These are phyloP conservation scores for Paramecium primaurelia DNA, from an alignment of 73 alveolate species.

Conservation along the genomic window DNA sequence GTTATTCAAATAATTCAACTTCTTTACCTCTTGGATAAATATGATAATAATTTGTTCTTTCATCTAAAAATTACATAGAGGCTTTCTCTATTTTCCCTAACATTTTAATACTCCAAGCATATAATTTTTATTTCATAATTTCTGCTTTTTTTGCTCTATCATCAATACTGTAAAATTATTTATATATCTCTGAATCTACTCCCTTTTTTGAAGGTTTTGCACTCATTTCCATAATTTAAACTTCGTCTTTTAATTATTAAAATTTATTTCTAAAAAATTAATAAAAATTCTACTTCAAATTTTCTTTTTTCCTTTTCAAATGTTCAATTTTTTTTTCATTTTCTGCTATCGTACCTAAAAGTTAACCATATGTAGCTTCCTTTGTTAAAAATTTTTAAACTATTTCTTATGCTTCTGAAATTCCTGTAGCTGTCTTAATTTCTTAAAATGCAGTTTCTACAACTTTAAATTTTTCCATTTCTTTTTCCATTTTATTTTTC, in stretches of 20 bases:
- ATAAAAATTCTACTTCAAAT: slow-evolving; percentile 20
- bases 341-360: slow-evolving; percentile 76
- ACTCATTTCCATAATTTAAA: slow-evolving; percentile 30
- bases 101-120: slow-evolving; percentile 49
- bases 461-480: slow-evolving; percentile 74
- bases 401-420: slow-evolving; percentile 83
- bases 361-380: slow-evolving; percentile 80
- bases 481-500: slow-evolving; percentile 87
- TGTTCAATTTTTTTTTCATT: slow-evolving; percentile 81
- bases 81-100: slow-evolving; percentile 41
- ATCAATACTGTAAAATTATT: slow-evolving; percentile 37
- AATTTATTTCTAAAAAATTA: background rate
- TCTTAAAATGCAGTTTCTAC: slow-evolving; percentile 83
- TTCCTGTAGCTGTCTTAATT: slow-evolving; percentile 82
- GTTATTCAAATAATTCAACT: slow-evolving; percentile 13
- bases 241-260: slow-evolving; percentile 20
- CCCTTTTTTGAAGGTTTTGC: slow-evolving; percentile 24
- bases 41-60: slow-evolving; percentile 45
- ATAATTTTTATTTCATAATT: slow-evolving; percentile 49
- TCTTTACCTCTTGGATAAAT: slow-evolving; percentile 26
- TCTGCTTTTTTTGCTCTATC: slow-evolving; percentile 58
- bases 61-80: background rate
- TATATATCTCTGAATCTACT: slow-evolving; percentile 25
- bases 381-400: slow-evolving; percentile 81
- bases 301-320: slow-evolving; percentile 75